Conservation (phyloP, 108 stramenopile species). For the Nitzschia putrida region DNA sequence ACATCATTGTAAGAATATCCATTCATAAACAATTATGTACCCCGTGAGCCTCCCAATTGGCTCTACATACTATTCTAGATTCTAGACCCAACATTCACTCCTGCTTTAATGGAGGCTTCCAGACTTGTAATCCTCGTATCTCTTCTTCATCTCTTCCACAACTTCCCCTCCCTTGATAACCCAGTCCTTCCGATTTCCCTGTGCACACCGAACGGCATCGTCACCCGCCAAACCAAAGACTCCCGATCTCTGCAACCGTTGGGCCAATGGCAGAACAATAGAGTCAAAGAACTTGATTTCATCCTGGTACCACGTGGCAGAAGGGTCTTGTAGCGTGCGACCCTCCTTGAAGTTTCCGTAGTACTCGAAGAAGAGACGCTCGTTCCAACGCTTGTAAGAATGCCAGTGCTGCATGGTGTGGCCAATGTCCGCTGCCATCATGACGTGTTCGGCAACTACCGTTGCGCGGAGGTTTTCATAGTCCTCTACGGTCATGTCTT, state of each 20-base stretch:
- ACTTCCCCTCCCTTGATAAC: constrained; percentile 11
- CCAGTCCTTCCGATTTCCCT: constrained; percentile 21
- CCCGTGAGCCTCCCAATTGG: too few relatives aligned
- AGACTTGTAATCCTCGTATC: constrained; percentile 15
- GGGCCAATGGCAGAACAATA: constrained; percentile 45
- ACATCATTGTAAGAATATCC: too few relatives aligned
- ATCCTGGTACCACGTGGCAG: constrained; percentile 48
- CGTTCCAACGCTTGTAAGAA: constrained; percentile 43
- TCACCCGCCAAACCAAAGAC: constrained; percentile 45
- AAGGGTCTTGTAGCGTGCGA: constrained; percentile 38
- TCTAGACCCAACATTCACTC: neutral
- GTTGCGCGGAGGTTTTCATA: constrained; percentile 18
- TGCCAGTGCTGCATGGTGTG: constrained; percentile 24
- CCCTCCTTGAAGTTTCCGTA: constrained; percentile 28
- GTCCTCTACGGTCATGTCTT: constrained; percentile 4
- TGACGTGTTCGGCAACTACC: constrained; percentile 12
- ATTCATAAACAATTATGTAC: too few relatives aligned
- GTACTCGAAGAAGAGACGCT: constrained; percentile 43
- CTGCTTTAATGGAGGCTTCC: neutral
- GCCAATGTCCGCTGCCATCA: constrained; percentile 18
- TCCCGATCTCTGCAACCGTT: constrained; percentile 40
- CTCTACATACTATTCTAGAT: neutral
- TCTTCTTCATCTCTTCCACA: constrained; percentile 14
- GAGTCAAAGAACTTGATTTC: constrained; percentile 50
- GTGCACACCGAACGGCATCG: constrained; percentile 10